phyloP scores from a whole-genome alignment of 1,139 yeast species.

The Diutina ranongensis region DNA sequence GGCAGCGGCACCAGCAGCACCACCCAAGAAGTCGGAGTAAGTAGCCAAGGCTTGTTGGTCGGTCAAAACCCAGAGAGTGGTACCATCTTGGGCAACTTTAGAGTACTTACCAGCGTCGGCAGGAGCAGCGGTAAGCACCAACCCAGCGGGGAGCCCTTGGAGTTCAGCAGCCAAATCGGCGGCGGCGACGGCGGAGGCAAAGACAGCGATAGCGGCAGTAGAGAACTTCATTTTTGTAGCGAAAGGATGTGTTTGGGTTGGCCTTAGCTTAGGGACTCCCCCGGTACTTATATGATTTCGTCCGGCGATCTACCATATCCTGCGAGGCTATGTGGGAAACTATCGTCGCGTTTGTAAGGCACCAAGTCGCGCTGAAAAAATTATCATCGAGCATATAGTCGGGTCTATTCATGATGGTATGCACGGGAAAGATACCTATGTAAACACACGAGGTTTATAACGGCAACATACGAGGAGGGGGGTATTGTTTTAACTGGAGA shows the following conservation, averaged over 20 bases:
- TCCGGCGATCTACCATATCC: background rate
- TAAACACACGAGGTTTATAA: no score
- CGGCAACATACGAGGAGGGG: background rate
- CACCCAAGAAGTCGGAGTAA: background rate
- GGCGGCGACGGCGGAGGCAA: background rate
- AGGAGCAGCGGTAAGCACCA: background rate
- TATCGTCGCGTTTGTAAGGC: no score
- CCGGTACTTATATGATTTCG: background rate
- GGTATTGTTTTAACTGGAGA: background rate
- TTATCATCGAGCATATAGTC: no score
- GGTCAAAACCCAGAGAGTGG: slow-evolving; percentile 4
- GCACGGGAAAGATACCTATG: no score
- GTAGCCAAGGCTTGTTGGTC: background rate
- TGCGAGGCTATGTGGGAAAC: no score
- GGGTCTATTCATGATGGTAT: no score
- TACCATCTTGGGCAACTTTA: background rate
- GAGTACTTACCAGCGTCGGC: background rate
- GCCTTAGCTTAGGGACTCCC: background rate
- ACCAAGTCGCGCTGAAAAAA: background rate
- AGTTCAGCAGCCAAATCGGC: background rate
- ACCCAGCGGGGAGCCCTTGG: background rate
- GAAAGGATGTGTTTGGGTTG: background rate
- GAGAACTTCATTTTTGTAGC: slow-evolving; percentile 5
- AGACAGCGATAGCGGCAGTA: background rate
- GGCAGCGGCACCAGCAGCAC: background rate